Evolutionary conservation across 345 rosid genomes (phyloP), one percentile per base, ranked within the genome.

Genomic region (Salix caprea): DNA sequence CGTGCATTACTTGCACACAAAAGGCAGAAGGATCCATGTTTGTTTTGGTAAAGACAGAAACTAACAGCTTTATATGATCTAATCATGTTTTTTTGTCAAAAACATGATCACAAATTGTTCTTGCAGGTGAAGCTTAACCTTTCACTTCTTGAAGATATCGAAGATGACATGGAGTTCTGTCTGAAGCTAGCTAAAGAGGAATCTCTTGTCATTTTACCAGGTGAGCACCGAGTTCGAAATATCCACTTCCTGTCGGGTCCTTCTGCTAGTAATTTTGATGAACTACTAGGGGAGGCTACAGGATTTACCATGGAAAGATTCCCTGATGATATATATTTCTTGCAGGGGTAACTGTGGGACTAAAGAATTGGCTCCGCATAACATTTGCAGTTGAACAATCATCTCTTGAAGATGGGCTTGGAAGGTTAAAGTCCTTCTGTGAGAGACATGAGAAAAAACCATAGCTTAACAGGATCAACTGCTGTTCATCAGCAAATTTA

Each of bases 281-380:
- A 42, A 42, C 48, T 0, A 2, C 48, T 42, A 9, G 11, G 48
- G 48, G 52, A 14, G 4, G 52, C 52, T 48, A 4, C 3, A 48
- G 4, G 52, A 48, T 15, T 48, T 48, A 48, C 52, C 52, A 15
- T 48, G 18, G 18, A 48, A 0, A 48, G 52, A 48, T 48, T 48
- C 52, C 18, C 52, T 48, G 18, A 48, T 15, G 52, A 48, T 0
- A 48, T 48, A 48, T 4, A 4, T 48, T 14, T 15, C 52, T 48
- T 42, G 3, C 48, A 82, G 88, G 91, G 14, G 66, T 77, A 3
- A 74, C 82, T 5, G 79, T 87, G n/a, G 92, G 91, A 34, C 30
- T 85, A 78, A 81, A 85, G 76, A 81, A 85, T 64, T 89, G 92
- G 92, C 79, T 89, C 23, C 88, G 88, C 21, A 61, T 89, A 54